Base-by-base conservation (phyloP, 2,329 filamentous ascomycete species). In the Fusarium sp. region DNA sequence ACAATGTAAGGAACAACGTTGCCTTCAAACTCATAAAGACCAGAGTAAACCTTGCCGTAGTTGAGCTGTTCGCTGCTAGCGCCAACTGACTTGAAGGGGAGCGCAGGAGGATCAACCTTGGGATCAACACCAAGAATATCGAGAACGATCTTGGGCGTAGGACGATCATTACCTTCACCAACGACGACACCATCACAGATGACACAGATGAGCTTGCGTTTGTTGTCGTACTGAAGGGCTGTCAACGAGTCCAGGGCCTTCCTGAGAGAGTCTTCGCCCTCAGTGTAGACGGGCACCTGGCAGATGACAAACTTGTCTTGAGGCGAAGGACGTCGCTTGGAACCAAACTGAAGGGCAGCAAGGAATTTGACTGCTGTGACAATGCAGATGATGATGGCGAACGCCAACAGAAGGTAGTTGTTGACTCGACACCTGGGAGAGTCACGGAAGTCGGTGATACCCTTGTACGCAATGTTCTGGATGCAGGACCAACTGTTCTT, bases 251-350 rank as follows among this genome's bases (percentile, higher is more conserved):
- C 96, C 4, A 99, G 86, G 55, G 94, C 95, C 78, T 97, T 97
- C 58, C 96, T 88, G 11, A 99, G 84, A 6, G 94, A 95, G 75
- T 99, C 96, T 84, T 99, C 96, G 75, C 94, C 96, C 84, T 99
- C 96, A 0, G 96, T 99, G 78, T 99, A 99, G 7, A 96, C 96
- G 12, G 96, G 96, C 32, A 99, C 94, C 80, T 98, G 94, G 81
- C 96, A 98, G 72, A 99, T 98, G 74, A 99, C 94, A 75, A 99
- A 99, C 79, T 98, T 99, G 81, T 99, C 96, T 80, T 98, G 96
- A 40, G 94, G 92, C 8, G 92, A 87, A 4, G 96, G 96, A 20
- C 93, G 91, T 63, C 93, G 89, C 83, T 98, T 98, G 7, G 94
- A 94, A 47, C 95, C 94, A 65, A 99, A 93, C 76, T 98, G 96